Evolutionary conservation across 768 basidiomycete genomes (phyloP).

Genomic region (Podaxis carcinomalis): DNA sequence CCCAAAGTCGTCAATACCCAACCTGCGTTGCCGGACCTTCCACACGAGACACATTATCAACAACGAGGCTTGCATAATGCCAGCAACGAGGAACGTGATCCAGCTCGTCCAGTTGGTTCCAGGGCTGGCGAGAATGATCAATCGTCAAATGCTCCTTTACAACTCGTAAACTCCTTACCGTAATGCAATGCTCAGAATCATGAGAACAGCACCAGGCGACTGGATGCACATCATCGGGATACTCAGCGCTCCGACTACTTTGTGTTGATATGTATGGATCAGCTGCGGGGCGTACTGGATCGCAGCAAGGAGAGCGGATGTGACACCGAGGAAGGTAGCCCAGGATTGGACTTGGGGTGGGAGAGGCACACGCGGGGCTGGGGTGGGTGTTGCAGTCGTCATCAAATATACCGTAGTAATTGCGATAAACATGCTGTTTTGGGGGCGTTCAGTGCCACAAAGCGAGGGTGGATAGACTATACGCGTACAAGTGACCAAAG

Average conservation of each 20-base stretch:
- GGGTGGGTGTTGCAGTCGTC: constrained; percentile 28
- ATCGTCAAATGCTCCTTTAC: too few relatives aligned
- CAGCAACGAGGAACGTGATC: constrained; percentile 78
- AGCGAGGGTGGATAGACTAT: background rate
- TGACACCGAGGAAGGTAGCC: constrained; percentile 86
- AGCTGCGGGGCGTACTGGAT: constrained; percentile 91
- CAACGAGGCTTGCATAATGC: constrained; percentile 77
- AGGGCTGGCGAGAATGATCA: constrained; percentile 38
- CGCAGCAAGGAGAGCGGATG: constrained; percentile 71
- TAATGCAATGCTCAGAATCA: constrained; percentile 79
- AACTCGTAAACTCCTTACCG: constrained; percentile 31
- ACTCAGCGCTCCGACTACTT: constrained; percentile 88
- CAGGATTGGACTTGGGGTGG: constrained; percentile 40
- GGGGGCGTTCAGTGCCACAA: background rate
- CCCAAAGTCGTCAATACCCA: constrained; percentile 90
- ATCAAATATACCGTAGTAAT: constrained; percentile 64
- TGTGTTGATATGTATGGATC: constrained; percentile 67
- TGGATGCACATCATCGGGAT: constrained; percentile 97
- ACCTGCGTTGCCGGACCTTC: constrained; percentile 70
- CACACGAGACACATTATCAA: constrained; percentile 84
- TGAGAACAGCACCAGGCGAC: constrained; percentile 83
- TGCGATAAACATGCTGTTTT: constrained; percentile 45
- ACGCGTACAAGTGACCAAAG: constrained; percentile 67
- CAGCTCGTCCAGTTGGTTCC: constrained; percentile 91
- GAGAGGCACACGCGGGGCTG: constrained; percentile 30